These are phyloP conservation scores for Erodium chrysanthum DNA, from an alignment of 441 rosid species.

Conservation along the genomic window DNA sequence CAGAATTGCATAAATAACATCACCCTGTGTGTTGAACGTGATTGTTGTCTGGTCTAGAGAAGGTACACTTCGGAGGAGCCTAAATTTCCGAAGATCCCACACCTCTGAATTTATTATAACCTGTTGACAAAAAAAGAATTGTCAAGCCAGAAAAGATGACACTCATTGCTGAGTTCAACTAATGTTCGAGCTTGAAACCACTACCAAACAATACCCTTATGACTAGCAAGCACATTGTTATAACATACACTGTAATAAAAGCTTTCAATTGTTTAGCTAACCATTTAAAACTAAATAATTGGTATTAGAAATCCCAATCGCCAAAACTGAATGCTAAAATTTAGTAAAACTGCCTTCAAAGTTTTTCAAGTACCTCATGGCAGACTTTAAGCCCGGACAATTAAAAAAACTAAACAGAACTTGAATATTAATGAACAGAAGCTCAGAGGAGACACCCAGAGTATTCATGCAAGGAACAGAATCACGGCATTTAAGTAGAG, in stretches of 20 bases:
- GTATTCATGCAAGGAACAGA: not conserved
- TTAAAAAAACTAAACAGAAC: not conserved
- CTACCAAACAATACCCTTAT: too few relatives aligned
- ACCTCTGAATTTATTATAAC: constrained; percentile 93
- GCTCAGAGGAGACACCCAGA: not conserved
- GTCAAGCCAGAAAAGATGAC: too few relatives aligned
- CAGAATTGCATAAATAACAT: constrained; percentile 86
- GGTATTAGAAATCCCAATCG: not conserved
- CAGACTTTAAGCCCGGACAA: not conserved
- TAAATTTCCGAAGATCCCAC: constrained; percentile 84
- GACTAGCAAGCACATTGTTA: too few relatives aligned
- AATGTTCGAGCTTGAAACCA: too few relatives aligned
- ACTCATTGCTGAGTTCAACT: too few relatives aligned
- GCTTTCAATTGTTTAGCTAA: not conserved
- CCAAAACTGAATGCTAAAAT: too few relatives aligned
- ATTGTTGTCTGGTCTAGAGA: constrained; percentile 86
- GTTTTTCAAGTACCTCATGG: not conserved
- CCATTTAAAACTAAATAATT: not conserved
- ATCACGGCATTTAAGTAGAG: not conserved
- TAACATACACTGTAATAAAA: not conserved
- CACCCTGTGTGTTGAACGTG: constrained; percentile 78
- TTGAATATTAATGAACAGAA: not conserved
- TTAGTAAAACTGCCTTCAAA: too few relatives aligned
- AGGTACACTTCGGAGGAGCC: constrained; percentile 84
- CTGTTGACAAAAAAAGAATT: constrained; percentile 29